phyloP scores from a whole-genome alignment of 805 yeast genomes.

The Starmerella asiatica region DNA sequence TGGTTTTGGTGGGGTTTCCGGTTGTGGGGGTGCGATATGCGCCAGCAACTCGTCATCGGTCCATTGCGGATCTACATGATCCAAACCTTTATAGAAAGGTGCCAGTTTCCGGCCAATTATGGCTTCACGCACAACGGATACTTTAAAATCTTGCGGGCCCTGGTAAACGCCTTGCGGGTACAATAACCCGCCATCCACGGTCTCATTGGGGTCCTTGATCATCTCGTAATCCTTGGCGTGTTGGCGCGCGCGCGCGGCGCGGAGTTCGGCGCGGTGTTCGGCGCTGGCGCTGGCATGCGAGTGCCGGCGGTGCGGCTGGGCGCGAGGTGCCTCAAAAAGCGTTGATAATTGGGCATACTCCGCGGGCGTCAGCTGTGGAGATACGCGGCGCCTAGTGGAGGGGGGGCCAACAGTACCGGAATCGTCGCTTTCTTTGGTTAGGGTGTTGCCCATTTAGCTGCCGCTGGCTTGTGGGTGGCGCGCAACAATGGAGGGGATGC shows the following conservation, averaged over 20 bases:
- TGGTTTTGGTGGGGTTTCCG: conserved; percentile 2
- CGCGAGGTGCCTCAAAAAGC: background rate
- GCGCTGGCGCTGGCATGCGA: background rate
- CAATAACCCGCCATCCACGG: conserved; percentile 85
- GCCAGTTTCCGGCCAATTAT: conserved; percentile 63
- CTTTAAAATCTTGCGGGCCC: conserved; percentile 58
- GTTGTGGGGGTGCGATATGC: background rate
- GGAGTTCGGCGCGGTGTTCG: background rate
- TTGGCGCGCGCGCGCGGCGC: background rate
- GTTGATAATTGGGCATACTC: background rate
- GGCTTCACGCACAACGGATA: conserved; percentile 54
- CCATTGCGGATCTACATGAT: conserved; percentile 65
- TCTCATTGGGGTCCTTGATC: conserved; percentile 34
- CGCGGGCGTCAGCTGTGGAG: background rate
- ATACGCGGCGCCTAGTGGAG: background rate
- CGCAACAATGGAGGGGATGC: too few relatives aligned
- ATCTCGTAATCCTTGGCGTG: conserved; percentile 16
- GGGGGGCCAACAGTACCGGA: background rate
- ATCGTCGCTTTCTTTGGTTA: conserved; percentile 21
- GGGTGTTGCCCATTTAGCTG: conserved; percentile 24
- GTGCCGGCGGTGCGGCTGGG: background rate
- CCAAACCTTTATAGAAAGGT: conserved; percentile 82
- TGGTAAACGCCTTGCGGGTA: conserved; percentile 87
- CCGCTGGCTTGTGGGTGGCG: too few relatives aligned
- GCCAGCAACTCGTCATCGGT: conserved; percentile 48